phyloP scores from a whole-genome alignment of 176 grass and related monocot species.

The Rhynchospora pubera region DNA sequence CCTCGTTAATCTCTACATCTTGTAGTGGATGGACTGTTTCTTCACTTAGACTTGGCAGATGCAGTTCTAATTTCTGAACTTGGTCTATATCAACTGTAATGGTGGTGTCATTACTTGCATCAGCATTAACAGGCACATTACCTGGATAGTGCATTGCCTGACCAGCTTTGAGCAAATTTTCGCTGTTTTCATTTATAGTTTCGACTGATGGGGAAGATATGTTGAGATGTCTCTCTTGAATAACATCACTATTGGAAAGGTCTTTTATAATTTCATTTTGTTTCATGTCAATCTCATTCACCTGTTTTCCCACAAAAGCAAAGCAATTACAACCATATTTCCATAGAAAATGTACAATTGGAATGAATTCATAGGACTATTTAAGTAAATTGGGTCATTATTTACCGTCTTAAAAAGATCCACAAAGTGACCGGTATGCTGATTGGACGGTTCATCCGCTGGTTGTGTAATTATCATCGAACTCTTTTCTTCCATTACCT shows the following conservation, averaged over 20 bases:
- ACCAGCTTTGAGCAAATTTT: slow-evolving; percentile 1
- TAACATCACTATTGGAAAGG: slow-evolving; percentile 24
- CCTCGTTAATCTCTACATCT: slow-evolving; percentile 68
- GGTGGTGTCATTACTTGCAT: slow-evolving; percentile 20
- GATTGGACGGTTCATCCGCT: neutral
- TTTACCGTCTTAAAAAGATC: slow-evolving; percentile 5
- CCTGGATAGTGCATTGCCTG: neutral
- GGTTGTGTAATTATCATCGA: neutral
- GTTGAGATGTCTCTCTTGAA: slow-evolving; percentile 16
- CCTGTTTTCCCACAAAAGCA: slow-evolving; percentile 32
- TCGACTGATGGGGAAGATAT: slow-evolving; percentile 29
- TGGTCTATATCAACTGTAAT: slow-evolving; percentile 23
- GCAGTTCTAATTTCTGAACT: slow-evolving; percentile 29
- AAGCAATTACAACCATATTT: neutral
- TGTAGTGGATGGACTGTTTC: slow-evolving; percentile 56
- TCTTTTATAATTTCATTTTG: slow-evolving; percentile 14
- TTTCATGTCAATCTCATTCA: slow-evolving; percentile 28
- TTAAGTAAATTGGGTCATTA: neutral
- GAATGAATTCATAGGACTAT: neutral
- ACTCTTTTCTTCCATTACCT: slow-evolving; percentile 2
- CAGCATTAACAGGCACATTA: neutral
- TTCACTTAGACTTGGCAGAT: slow-evolving; percentile 36
- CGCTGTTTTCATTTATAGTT: slow-evolving; percentile 23
- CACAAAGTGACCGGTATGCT: neutral
- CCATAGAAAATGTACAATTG: neutral